Percentiles rank a stretch among this genome's conserved stretches.
Evolutionary conservation across 2,329 filamentous ascomycete genomes (phyloP).

Genomic region (Blastomyces gilchristii): DNA sequence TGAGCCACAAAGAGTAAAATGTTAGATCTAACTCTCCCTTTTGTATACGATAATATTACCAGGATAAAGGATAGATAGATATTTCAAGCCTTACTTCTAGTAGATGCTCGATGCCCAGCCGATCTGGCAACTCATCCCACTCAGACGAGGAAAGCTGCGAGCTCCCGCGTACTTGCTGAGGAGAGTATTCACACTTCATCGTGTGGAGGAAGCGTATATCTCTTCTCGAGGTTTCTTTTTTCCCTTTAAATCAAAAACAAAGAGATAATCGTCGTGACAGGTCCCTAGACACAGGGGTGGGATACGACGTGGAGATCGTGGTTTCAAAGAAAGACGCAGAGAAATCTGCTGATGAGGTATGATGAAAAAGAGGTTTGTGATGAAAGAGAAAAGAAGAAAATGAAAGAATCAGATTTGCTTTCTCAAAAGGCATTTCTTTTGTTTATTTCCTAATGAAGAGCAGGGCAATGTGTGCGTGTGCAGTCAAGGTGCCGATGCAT

Average conservation of each 20-base stretch:
- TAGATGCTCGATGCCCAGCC: background rate
- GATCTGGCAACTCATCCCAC: conserved; percentile 4
- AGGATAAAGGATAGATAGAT: background rate
- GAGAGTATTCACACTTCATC: background rate
- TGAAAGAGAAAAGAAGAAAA: background rate
- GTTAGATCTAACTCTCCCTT: background rate
- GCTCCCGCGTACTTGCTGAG: background rate
- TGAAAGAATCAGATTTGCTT: background rate
- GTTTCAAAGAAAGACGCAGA: background rate
- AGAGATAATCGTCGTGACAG: background rate
- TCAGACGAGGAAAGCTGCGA: background rate
- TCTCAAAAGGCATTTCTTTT: background rate
- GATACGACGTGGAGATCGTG: background rate
- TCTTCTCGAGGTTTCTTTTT: background rate
- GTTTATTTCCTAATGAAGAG: background rate
- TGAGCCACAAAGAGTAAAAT: background rate
- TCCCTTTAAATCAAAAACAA: background rate
- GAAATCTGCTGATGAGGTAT: background rate
- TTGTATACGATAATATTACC: background rate
- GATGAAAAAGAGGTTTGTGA: background rate
- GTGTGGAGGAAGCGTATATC: background rate
- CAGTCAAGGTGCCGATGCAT: background rate
- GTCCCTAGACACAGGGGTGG: background rate
- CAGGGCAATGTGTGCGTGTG: background rate
- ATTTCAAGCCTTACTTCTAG: background rate